Base-by-base conservation (phyloP, 2,329 filamentous ascomycete species). In the Phoma sp. region DNA sequence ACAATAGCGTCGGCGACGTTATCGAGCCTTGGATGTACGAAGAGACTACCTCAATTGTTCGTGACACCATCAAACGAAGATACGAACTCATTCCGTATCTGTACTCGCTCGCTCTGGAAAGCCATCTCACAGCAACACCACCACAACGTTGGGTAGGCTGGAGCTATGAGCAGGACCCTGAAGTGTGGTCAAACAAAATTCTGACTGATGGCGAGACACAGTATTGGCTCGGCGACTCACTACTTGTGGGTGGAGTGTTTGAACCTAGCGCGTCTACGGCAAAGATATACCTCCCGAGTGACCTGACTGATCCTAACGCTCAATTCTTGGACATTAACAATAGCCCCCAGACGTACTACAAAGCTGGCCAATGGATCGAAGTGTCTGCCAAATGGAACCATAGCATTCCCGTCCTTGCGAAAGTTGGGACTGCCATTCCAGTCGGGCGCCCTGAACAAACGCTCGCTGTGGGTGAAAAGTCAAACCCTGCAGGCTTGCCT, bases 21-120 rank as follows among this genome's bases (percentile, higher is more conserved):
- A 91, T 91, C 53, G 88, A 91, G 74, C 88, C 88, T 0, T 91
- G 87, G 87, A 90, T 91, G 87, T 89, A 91, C 65, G 86, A 87
- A 0, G 83, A 87, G 29, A 85, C 86, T 23, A 86, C 86, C 0
- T 83, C 82, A 0, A 73, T 87, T 1, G 78, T 91, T 12, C 83
- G 88, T 14, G 80, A 81, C 46, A 81, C 86, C 1, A 90, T 92
- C 70, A 86, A 87, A 72, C 81, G 89, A 6, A 82, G 88, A 26
- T 91, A 92, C 66, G 87, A 87, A 58, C 77, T 91, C 47, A 83
- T 91, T 7, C 88, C 89, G 0, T 91, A 90, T 68, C 80, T 89
- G 7, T 91, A 91, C 73, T 86, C 85, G 0, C 78, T 86, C 1
- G 82, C 83, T 36, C 78, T 91, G 0, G 78, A 84, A 45, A 86